Base-by-base conservation (phyloP, 768 basidiomycete genomes). In the Grammothele lineata region DNA sequence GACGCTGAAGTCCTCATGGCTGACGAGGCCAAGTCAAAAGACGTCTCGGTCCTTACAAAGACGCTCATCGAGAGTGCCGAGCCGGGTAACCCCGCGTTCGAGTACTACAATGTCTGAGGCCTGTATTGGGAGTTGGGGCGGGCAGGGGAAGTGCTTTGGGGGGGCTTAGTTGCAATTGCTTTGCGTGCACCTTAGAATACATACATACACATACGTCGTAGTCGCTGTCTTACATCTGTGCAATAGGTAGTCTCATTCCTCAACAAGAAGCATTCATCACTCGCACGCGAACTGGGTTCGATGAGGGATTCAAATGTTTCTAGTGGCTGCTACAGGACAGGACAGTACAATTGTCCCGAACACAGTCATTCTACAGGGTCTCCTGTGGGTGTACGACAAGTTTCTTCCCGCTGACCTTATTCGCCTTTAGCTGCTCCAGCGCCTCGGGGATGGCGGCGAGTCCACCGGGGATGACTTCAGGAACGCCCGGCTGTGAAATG, bases 31-130 rank as follows among this genome's bases (percentile, higher is more conserved):
- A 60, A 74, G 57, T 68, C 72, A 43, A 77, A 74, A 51, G 75
- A 68, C 12, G 70, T 75, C 45, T 66, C 69, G 2, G 85, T 85
- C 0, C 90, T 80, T 63, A 80, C 76, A 14, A 75, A 76, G 58
- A 70, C 62, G 47, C 84, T 91, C 55, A 82, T 93, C 36, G 92
- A 92, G 47, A 70, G 70, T n/a, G 87, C 91, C 10, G 92, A 94
- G 68, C 94, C 94, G 26, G 92, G 88, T 9, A 75, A 70, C 27
- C 93, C 93, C 37, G 85, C 83, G 4, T 87, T 93, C 58, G 86
- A 92, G 60, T 95, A 92, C 66, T 80, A 81, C 62, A 96, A 95
- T 66, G 81, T 86, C 23, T 57, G 43, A 19, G 35, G 6, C 9
- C n/a, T 36, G 27, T 14, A 30, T 30, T 7, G 7, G 27, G 8